Conservation (phyloP, 805 yeast species). For the Peterozyma toletana region DNA sequence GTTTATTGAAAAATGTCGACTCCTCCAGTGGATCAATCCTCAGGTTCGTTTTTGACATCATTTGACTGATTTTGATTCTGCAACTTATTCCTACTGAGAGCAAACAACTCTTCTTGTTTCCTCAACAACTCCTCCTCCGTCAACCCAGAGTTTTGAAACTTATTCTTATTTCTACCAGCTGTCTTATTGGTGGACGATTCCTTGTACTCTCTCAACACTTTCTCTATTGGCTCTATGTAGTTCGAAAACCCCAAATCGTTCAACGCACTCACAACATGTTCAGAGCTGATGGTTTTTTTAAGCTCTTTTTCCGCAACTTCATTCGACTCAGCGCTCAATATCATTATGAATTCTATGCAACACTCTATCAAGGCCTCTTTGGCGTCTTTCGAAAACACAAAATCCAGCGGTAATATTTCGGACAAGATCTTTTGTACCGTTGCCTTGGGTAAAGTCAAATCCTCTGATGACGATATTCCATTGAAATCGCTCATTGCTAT, state of each 20-base stretch:
- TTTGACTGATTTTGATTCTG: slow-evolving; percentile 16
- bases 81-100: slow-evolving; percentile 30
- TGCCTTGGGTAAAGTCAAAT: slow-evolving; percentile 44
- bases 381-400: slow-evolving; percentile 86
- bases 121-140: slow-evolving; percentile 86
- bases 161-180: slow-evolving; percentile 85
- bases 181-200: slow-evolving; percentile 64
- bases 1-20: too few relatives aligned
- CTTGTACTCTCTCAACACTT: slow-evolving; percentile 78
- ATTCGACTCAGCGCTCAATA: slow-evolving; percentile 84
- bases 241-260: slow-evolving; percentile 81
- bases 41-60: slow-evolving; percentile 3
- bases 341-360: slow-evolving; percentile 93
- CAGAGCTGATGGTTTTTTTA: slow-evolving; percentile 94
- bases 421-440: slow-evolving; percentile 93
- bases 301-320: slow-evolving; percentile 96
- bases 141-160: slow-evolving; percentile 87
- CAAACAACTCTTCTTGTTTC: slow-evolving; percentile 90
- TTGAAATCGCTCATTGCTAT: slow-evolving; percentile 6
- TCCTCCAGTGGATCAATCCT: too few relatives aligned
- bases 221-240: slow-evolving; percentile 75
- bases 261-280: slow-evolving; percentile 87
- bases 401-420: slow-evolving; percentile 84
- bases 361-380: slow-evolving; percentile 94
- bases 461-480: slow-evolving; percentile 14